Evolutionary conservation across 2,329 filamentous ascomycete species (phyloP).

Genomic region (Penicillium crustosum): DNA sequence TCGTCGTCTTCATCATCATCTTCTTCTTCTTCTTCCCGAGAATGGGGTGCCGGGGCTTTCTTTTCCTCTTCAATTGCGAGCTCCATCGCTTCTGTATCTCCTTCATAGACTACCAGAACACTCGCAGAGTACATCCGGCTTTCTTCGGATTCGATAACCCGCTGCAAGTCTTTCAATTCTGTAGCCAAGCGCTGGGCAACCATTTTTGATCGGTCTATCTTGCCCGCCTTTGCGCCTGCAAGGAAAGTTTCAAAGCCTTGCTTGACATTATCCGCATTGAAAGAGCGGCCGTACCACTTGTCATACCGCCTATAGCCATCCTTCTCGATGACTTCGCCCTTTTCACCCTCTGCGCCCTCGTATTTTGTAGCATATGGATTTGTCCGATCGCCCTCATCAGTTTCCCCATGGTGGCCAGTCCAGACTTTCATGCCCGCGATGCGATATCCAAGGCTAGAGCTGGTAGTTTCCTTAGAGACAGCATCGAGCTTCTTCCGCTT

Average conservation of each 20-base stretch:
- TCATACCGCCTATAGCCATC: slow-evolving; percentile 61
- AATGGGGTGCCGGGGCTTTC: slow-evolving; percentile 30
- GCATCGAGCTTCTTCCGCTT: slow-evolving; percentile 62
- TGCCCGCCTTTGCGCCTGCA: slow-evolving; percentile 44
- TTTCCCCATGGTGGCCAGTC: slow-evolving; percentile 39
- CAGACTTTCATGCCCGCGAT: slow-evolving; percentile 67
- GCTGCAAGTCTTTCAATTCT: slow-evolving; percentile 47
- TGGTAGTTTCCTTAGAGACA: slow-evolving; percentile 60
- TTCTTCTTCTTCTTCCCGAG: slow-evolving; percentile 32
- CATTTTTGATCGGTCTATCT: slow-evolving; percentile 45
- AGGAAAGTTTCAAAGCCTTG: slow-evolving; percentile 61
- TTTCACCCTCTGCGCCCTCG: slow-evolving; percentile 50
- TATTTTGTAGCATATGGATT: slow-evolving; percentile 40
- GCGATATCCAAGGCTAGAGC: slow-evolving; percentile 60
- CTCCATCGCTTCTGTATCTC: slow-evolving; percentile 57
- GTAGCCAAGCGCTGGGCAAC: slow-evolving; percentile 44
- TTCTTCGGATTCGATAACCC: slow-evolving; percentile 56
- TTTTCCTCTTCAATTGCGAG: slow-evolving; percentile 48
- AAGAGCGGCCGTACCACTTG: slow-evolving; percentile 64
- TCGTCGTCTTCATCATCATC: slow-evolving; percentile 33
- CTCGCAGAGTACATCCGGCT: slow-evolving; percentile 68
- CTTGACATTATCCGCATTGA: slow-evolving; percentile 55
- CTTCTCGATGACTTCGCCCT: slow-evolving; percentile 45
- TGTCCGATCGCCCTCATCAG: slow-evolving; percentile 35
- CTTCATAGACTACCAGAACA: slow-evolving; percentile 66